Conservation (phyloP, 306 rosid genomes). For the Acacia confusa region DNA sequence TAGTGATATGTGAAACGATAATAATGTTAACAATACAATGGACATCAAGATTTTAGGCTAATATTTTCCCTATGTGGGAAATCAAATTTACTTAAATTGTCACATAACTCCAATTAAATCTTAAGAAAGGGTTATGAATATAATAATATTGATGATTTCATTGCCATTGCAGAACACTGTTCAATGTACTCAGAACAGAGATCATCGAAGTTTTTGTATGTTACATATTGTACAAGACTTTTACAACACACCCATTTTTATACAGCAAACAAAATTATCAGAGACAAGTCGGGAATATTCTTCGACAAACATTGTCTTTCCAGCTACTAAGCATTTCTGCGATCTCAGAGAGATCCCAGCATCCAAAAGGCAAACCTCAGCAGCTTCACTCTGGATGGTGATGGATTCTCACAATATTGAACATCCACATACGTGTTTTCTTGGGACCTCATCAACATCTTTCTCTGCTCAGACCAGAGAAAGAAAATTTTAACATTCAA, state of each 20-base stretch:
- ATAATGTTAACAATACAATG: not conserved
- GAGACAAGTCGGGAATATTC: conserved; percentile 51
- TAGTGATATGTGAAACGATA: not conserved
- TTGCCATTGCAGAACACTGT: conserved; percentile 4
- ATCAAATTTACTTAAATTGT: not conserved
- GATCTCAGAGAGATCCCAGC: conserved; percentile 39
- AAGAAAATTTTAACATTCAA: conserved; percentile 4
- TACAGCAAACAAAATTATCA: conserved; percentile 43
- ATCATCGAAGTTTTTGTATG: conserved; percentile 25
- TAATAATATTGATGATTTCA: conserved; percentile 20
- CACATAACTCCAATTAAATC: not conserved
- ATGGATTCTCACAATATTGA: conserved; percentile 63
- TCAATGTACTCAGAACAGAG: conserved; percentile 25
- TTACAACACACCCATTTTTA: conserved; percentile 45
- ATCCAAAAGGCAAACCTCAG: conserved; percentile 41
- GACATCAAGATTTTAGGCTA: not conserved
- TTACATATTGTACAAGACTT: not conserved
- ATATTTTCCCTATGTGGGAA: too few species aligned
- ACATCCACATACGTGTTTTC: conserved; percentile 74
- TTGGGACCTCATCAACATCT: conserved; percentile 66
- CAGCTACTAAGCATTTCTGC: conserved; percentile 38
- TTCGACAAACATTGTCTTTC: conserved; percentile 44
- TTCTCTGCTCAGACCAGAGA: conserved; percentile 55
- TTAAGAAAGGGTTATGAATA: conserved; percentile 5
- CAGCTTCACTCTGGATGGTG: conserved; percentile 30